Evolutionary conservation across 441 rosid genomes (phyloP).

Genomic region (Mallotus repandus): DNA sequence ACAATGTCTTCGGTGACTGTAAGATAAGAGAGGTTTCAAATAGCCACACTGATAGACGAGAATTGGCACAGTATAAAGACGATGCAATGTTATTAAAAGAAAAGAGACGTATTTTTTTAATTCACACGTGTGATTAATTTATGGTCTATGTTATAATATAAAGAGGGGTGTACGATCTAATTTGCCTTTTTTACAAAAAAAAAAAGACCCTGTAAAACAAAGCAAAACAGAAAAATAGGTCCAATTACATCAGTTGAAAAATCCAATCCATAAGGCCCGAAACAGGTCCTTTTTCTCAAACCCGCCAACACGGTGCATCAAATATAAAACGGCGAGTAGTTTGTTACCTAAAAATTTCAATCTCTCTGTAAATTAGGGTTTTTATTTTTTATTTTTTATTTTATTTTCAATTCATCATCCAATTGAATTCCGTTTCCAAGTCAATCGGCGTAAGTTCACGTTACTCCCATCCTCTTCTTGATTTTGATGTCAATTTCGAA

Average conservation of each 20-base stretch:
- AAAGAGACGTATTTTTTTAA: no score
- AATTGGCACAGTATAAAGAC: no score
- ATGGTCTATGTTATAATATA: no score
- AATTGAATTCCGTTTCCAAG: neutral
- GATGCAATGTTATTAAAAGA: no score
- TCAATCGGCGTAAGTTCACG: neutral
- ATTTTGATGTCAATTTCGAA: neutral
- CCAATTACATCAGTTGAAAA: neutral
- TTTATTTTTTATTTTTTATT: neutral
- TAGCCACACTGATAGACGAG: no score
- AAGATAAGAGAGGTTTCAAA: no score
- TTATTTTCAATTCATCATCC: neutral
- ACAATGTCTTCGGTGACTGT: no score
- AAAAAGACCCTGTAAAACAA: no score
- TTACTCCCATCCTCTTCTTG: neutral
- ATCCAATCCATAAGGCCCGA: neutral
- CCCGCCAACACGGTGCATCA: neutral
- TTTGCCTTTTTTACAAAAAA: no score
- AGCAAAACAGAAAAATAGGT: no score
- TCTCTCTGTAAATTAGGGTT: constrained; percentile 1
- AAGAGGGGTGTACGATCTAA: no score
- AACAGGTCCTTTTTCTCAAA: neutral
- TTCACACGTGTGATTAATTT: no score
- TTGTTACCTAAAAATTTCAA: neutral
- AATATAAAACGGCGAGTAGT: neutral